Conservation (phyloP, 1,284 basidiomycete genomes). For the Hymenochaete sp. region DNA sequence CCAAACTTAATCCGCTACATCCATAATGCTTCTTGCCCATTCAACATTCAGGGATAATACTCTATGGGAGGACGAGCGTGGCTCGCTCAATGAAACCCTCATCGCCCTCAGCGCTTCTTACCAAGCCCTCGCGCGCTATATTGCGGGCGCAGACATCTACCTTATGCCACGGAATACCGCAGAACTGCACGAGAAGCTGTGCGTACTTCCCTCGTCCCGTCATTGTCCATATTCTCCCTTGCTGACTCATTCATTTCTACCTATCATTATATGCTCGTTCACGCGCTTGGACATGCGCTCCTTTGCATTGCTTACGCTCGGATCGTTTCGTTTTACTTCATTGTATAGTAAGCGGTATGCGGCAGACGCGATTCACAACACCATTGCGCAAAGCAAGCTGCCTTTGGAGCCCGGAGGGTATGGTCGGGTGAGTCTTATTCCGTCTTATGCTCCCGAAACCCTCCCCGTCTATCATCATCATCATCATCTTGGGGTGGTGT, state of each 20-base stretch:
- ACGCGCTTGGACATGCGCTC: background rate
- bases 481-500: no score
- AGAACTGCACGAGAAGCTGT: slow-evolving; percentile 68
- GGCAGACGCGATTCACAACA: slow-evolving; percentile 72
- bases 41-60: slow-evolving; percentile 59
- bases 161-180: slow-evolving; percentile 51
- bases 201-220: slow-evolving; percentile 25
- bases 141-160: slow-evolving; percentile 48
- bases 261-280: no score
- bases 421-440: slow-evolving; percentile 46
- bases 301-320: background rate
- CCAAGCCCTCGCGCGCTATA: slow-evolving; percentile 33
- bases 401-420: slow-evolving; percentile 63
- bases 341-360: slow-evolving; percentile 56
- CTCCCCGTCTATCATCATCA: no score
- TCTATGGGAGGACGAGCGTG: slow-evolving; percentile 52
- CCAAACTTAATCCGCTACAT: no score
- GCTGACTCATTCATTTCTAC: no score
- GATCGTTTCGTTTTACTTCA: background rate
- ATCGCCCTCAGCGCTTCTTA: slow-evolving; percentile 54
- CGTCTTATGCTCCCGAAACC: no score
- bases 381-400: slow-evolving; percentile 57
- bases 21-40: slow-evolving; percentile 20
- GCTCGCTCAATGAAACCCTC: slow-evolving; percentile 44
- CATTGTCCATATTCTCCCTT: slow-evolving; percentile 9